Conservation (phyloP, 108 stramenopile genomes). For the Nannochloropsis gaditana region DNA sequence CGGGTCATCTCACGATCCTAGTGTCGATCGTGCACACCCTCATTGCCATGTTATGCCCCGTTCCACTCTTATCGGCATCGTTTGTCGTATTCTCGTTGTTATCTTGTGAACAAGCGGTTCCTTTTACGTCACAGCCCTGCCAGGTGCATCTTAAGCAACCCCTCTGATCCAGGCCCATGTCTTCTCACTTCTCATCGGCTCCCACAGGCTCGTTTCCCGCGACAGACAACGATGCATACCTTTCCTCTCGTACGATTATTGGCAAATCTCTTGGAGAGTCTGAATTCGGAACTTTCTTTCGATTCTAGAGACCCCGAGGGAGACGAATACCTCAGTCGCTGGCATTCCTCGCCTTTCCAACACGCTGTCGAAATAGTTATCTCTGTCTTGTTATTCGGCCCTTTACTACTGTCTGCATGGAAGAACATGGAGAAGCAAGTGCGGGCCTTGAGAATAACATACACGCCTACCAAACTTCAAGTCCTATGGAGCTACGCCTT, state of each 20-base stretch:
- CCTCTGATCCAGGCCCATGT: too few species aligned
- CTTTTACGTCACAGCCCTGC: too few species aligned
- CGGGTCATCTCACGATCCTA: too few species aligned
- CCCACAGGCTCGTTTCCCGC: too few species aligned
- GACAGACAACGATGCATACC: not conserved
- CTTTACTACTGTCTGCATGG: not conserved
- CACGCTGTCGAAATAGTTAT: not conserved
- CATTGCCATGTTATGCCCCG: too few species aligned
- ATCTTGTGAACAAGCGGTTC: too few species aligned
- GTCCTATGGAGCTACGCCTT: constrained; percentile 9
- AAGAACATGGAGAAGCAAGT: not conserved
- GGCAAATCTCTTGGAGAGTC: constrained; percentile 5
- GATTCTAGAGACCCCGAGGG: constrained; percentile 7
- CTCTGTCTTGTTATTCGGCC: not conserved
- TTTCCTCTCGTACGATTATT: not conserved
- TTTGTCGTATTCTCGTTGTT: too few species aligned
- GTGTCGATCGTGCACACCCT: too few species aligned
- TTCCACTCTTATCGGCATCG: too few species aligned
- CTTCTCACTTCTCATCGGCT: too few species aligned
- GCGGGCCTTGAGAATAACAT: not conserved
- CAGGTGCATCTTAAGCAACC: too few species aligned
- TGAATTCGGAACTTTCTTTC: constrained; percentile 11
- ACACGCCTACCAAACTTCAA: not conserved
- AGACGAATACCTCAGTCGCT: not conserved
- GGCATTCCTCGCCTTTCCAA: constrained; percentile 14